Conservation (phyloP, 495 filamentous ascomycete genomes). For the Thozetella sp. region DNA sequence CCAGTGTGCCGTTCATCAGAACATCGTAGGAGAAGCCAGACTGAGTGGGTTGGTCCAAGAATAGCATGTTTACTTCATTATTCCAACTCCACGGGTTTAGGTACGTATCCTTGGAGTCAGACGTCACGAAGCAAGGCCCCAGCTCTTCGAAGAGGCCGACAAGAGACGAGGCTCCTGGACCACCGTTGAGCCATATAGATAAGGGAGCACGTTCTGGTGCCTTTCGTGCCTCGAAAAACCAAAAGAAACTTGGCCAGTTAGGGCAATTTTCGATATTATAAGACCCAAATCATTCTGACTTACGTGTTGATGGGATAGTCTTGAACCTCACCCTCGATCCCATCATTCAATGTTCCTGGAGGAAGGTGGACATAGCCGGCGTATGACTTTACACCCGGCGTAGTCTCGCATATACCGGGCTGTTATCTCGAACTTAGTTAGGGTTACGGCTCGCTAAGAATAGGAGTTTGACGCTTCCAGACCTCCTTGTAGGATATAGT, state of each 20-base stretch:
- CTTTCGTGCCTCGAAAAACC: conserved; percentile 48
- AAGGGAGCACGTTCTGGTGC: conserved; percentile 47
- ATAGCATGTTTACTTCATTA: conserved; percentile 62
- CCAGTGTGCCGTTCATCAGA: conserved; percentile 38
- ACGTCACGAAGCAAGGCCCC: conserved; percentile 13
- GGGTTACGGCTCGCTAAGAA: too few species aligned
- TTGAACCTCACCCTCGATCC: conserved; percentile 1
- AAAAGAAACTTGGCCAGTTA: conserved; percentile 4
- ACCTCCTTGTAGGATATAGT: conserved; percentile 66
- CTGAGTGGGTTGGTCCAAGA: conserved; percentile 61
- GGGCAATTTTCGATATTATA: not conserved
- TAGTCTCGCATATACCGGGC: conserved; percentile 53
- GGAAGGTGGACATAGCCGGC: conserved; percentile 53
- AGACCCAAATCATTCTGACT: not conserved
- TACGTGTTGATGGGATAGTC: conserved; percentile 6
- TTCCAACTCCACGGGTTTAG: conserved; percentile 56
- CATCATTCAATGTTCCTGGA: conserved; percentile 9
- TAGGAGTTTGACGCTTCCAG: too few species aligned
- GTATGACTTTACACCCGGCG: conserved; percentile 53
- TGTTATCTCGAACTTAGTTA: conserved; percentile 4
- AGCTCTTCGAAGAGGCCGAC: conserved; percentile 16
- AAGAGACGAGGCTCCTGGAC: conserved; percentile 40
- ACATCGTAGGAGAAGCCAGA: conserved; percentile 54
- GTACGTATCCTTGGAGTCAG: conserved; percentile 10
- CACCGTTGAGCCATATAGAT: conserved; percentile 55